phyloP scores from a whole-genome alignment of 176 grass and related monocot species.

The Juncus effusus region DNA sequence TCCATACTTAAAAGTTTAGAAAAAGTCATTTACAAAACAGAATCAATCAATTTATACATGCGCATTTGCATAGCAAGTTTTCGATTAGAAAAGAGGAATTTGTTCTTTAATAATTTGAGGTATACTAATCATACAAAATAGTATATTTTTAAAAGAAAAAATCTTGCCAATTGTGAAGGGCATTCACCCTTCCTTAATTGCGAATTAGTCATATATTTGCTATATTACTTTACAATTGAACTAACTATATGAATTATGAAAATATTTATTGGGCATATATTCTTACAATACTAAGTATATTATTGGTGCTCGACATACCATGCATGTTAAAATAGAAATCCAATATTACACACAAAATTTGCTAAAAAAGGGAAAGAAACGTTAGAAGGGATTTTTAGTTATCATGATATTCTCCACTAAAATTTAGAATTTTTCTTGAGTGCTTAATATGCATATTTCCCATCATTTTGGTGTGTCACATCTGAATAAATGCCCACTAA shows the following conservation, averaged over 20 bases:
- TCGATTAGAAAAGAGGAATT: slow-evolving; percentile 17
- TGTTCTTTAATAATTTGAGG: slow-evolving; percentile 15
- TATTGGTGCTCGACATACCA: too few species aligned
- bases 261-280: too few species aligned
- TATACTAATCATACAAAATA: slow-evolving; percentile 15
- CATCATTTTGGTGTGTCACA: neutral
- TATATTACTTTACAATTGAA: too few species aligned
- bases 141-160: slow-evolving; percentile 14
- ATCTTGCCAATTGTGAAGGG: slow-evolving; percentile 1
- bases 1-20: too few species aligned
- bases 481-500: slow-evolving; percentile 9
- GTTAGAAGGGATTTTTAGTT: too few species aligned
- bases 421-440: slow-evolving; percentile 1
- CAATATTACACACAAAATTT: too few species aligned
- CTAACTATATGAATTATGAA: too few species aligned
- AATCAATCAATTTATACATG: too few species aligned
- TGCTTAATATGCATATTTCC: slow-evolving; percentile 13
- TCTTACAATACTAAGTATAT: too few species aligned
- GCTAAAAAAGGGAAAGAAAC: too few species aligned
- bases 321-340: too few species aligned
- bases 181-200: neutral
- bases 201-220: neutral
- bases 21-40: too few species aligned
- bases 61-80: neutral
- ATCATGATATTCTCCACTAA: neutral